Conservation (phyloP, 768 basidiomycete genomes). For the Rhodocollybia butyracea region DNA sequence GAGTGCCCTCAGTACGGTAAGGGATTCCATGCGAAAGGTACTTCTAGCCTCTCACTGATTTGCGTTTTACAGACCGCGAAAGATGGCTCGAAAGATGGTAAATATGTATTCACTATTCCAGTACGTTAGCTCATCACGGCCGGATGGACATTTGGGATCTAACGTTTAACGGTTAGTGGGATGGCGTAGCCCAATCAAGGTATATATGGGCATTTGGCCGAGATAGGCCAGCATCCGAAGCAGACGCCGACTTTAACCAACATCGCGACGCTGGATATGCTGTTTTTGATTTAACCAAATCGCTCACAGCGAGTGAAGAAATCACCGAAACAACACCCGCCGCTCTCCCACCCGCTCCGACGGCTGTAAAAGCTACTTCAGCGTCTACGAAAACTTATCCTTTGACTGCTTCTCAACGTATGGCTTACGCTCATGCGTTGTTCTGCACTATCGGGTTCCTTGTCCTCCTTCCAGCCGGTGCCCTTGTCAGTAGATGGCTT, state of each 20-base stretch:
- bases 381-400: conserved; percentile 23
- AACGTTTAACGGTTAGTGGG: conserved; percentile 29
- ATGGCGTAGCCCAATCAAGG: conserved; percentile 33
- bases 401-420: conserved; percentile 42
- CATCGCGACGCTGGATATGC: conserved; percentile 44
- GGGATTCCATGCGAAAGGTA: conserved; percentile 10
- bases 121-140: conserved; percentile 26
- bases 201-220: conserved; percentile 63
- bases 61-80: not conserved
- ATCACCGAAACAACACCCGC: conserved; percentile 5
- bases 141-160: not conserved
- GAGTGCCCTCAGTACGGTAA: conserved; percentile 34
- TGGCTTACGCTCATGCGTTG: conserved; percentile 54
- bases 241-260: conserved; percentile 41
- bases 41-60: not conserved
- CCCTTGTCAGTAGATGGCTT: conserved; percentile 50
- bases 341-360: not conserved
- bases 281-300: conserved; percentile 46
- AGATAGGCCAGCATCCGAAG: conserved; percentile 41
- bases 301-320: conserved; percentile 16
- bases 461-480: conserved; percentile 49
- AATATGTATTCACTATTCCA: conserved; percentile 49
- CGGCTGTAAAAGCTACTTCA: too few species aligned
- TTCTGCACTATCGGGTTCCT: conserved; percentile 49
- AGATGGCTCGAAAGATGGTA: conserved; percentile 40